Evolutionary conservation across 352 stramenopile genomes (phyloP), one percentile per base, ranked within the genome.

Genomic region (Phytophthora sp.): DNA sequence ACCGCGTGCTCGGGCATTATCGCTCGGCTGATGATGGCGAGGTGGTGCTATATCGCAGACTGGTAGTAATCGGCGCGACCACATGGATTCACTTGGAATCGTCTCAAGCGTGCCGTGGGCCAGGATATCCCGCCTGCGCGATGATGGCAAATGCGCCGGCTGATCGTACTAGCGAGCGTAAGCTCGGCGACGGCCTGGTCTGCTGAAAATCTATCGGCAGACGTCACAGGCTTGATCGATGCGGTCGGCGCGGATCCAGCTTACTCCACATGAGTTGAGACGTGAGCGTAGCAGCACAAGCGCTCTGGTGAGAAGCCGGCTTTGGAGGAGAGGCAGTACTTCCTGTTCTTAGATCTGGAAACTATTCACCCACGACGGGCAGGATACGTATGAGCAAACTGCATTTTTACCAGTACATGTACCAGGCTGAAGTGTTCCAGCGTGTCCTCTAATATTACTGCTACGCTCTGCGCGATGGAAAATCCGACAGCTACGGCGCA

Each of bases 231-330:
- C 37, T 42, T 59, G 51, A 59, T 28, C 28, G 51, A 59, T 59
- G 39, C 26, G 23, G 51, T 45, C 52, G 52, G 7, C 49, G 5
- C 24, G 34, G 15, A 39, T 7, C 34, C 9, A 12, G 37, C 39
- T 58, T 54, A 54, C 46, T 35, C 46, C 31, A 44, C 48, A 31
- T 55, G 32, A 55, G 48, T 45, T 55, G 34, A 55, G 32, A 49
- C 35, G 50, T 15, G 35, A 49, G 18, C 1, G 8, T 11, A 8
- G 10, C 6, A 13, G 37, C 50, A 11, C 39, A 58, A 58, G 35
- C 50, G 7, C n/a, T n/a, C 11, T 7, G 35, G 6, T 31, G 18
- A 31, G 17, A 17, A 17, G n/a, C 20, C 23, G 28, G 21, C n/a
- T n/a, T n/a, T n/a, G n/a, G n/a, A n/a, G n/a, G n/a, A n/a, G n/a